Conservation (phyloP, 345 rosid genomes). For the Aurinia saxatilis region DNA sequence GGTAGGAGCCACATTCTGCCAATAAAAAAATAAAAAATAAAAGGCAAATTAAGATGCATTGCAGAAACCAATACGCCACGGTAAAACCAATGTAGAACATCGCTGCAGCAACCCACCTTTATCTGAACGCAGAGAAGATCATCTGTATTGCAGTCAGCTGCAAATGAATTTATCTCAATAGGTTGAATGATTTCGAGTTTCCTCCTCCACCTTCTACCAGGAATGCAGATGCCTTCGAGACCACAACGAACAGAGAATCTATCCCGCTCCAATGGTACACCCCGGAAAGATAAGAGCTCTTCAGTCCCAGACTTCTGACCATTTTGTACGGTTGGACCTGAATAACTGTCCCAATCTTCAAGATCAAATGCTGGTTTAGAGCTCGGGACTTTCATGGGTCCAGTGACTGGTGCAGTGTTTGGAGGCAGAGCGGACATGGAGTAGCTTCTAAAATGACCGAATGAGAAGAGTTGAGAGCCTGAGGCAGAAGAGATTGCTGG, state of each 20-base stretch:
- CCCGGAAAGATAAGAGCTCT: constrained; percentile 77
- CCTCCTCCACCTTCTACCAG: constrained; percentile 96
- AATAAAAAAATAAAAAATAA: constrained; percentile 22
- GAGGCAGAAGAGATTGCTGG: constrained; percentile 53
- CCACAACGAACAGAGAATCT: constrained; percentile 96
- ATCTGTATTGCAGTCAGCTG: constrained; percentile 86
- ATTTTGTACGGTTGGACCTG: constrained; percentile 41
- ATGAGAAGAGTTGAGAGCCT: constrained; percentile 82
- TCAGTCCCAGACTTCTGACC: constrained; percentile 47
- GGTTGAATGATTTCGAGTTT: constrained; percentile 91
- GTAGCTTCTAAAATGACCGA: constrained; percentile 85
- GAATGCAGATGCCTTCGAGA: constrained; percentile 80
- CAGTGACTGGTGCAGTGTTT: constrained; percentile 46
- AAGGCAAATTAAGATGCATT: not conserved
- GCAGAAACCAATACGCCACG: constrained; percentile 3
- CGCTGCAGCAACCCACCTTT: constrained; percentile 49
- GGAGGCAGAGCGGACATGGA: constrained; percentile 98
- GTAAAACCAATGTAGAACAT: not conserved
- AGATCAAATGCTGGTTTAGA: constrained; percentile 67
- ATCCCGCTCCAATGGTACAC: constrained; percentile 76
- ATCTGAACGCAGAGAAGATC: constrained; percentile 95
- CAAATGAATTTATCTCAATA: constrained; percentile 68
- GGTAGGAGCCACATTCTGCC: constrained; percentile 83
- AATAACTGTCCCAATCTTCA: constrained; percentile 68
- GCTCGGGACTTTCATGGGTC: constrained; percentile 57